phyloP scores from a whole-genome alignment of 106 monocot species.

The Amphibolis antarctica region DNA sequence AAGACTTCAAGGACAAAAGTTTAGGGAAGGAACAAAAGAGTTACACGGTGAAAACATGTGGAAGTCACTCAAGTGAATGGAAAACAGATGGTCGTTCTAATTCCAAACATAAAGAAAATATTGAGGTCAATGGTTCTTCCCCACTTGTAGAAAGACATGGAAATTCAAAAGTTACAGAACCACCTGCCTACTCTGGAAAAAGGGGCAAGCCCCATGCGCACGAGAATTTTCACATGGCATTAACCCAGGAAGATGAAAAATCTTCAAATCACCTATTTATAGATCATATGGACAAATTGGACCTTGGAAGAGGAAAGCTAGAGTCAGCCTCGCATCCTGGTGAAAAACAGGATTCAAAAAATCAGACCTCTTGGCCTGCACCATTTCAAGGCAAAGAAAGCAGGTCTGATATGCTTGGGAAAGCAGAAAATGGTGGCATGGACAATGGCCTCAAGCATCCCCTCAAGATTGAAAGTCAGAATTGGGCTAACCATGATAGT shows the following conservation, averaged over 20 bases:
- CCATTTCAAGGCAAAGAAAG: conserved; percentile 24
- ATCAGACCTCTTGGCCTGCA: conserved; percentile 4
- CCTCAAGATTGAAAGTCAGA: conserved; percentile 24
- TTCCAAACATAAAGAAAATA: conserved; percentile 1
- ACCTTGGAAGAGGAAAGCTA: conserved; percentile 20
- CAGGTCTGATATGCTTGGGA: conserved; percentile 17
- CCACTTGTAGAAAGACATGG: conserved; percentile 3
- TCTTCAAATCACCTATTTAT: conserved; percentile 5
- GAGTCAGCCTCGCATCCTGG: conserved; percentile 5
- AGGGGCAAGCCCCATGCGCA: background rate
- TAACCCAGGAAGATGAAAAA: conserved; percentile 6
- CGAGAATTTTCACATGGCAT: background rate
- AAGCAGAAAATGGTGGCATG: conserved; percentile 22
- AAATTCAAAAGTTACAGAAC: conserved; percentile 3
- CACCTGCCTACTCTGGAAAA: background rate
- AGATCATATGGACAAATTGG: conserved; percentile 20
- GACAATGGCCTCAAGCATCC: conserved; percentile 18
- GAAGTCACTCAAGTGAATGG: background rate
- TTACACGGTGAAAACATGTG: background rate
- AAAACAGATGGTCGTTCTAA: conserved; percentile 5
- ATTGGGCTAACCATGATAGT: conserved; percentile 13
- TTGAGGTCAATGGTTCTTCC: conserved; percentile 3
- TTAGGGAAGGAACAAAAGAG: conserved; percentile 7
- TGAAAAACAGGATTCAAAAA: conserved; percentile 12
- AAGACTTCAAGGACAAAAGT: conserved; percentile 9